A percentile compares a stretch with the other conserved stretches of the same genome.
phyloP scores from a whole-genome alignment of 2,329 filamentous ascomycete species.

The Epichloe elymi region DNA sequence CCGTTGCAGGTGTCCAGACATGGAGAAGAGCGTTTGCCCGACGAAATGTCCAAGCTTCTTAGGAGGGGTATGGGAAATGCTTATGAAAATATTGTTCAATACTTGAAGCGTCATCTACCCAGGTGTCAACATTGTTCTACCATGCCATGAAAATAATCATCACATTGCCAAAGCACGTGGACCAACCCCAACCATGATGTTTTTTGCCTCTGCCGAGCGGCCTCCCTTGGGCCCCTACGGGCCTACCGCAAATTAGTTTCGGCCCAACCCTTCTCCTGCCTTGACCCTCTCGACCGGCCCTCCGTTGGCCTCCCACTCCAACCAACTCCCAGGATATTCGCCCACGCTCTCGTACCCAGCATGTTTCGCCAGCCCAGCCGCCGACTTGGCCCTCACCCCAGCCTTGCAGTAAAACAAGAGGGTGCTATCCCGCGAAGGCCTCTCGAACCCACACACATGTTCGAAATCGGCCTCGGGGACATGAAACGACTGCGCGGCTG shows the following conservation, averaged over 20 bases:
- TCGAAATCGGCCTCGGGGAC: slow-evolving; percentile 67
- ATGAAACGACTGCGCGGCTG: slow-evolving; percentile 67
- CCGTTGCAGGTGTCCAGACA: neutral
- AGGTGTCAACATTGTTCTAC: neutral
- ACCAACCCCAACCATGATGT: too few species aligned
- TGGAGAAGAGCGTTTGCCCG: neutral
- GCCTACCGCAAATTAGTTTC: neutral
- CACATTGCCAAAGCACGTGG: too few species aligned
- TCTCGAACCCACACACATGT: slow-evolving; percentile 65
- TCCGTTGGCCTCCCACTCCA: slow-evolving; percentile 68
- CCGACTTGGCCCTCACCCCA: slow-evolving; percentile 68
- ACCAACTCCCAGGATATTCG: slow-evolving; percentile 64
- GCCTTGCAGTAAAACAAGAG: slow-evolving; percentile 90
- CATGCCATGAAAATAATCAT: neutral
- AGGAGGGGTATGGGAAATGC: neutral
- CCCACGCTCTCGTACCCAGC: slow-evolving; percentile 61
- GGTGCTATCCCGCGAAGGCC: slow-evolving; percentile 41
- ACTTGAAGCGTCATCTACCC: neutral
- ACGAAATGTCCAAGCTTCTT: neutral
- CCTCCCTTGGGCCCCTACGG: too few species aligned
- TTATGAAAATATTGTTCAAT: neutral
- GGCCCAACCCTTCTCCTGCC: neutral
- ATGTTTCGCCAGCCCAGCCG: slow-evolving; percentile 62
- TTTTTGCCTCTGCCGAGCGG: neutral
- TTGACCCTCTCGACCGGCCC: slow-evolving; percentile 35